Evolutionary conservation across 2,329 filamentous ascomycete species (phyloP), one percentile per base, ranked within the genome.

Genomic region (Cladobotryum mycophilum): DNA sequence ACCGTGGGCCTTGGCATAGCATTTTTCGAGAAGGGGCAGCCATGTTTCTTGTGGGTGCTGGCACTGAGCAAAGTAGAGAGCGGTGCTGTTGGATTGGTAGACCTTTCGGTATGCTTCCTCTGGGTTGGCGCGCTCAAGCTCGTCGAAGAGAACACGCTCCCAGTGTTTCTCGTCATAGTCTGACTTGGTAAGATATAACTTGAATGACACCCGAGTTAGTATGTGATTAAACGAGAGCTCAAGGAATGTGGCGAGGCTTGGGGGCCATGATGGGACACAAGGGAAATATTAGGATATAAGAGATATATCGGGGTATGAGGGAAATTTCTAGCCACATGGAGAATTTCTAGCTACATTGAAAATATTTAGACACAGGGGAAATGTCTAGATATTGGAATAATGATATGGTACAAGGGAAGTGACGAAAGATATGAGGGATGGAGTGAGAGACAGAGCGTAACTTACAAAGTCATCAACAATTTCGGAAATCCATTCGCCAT

Each of bases 1-100:
- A 4, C 86, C 87, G 55, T 91, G 87, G 0, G 86, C 85, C 63
- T 91, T 91, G 15, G 87, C 87, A 59, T 88, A 90, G 1, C 85
- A 86, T 65, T 91, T 91, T 60, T 91, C 87, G 1, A 91, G 76
- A 18, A 91, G 72, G 1, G 87, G 86, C 30, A 91, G 73, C 87
- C 87, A 91, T 0, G 86, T 91, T 65, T 91, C 86, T 59, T 89
- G 88, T 2, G 83, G 80, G 56, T 87, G 79, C 53, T 79, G 78
- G 65, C 86, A 89, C 62, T 88, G 84, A 0, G 85, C 85, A 67
- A 90, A 91, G 66, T 88, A 89, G 1, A 92, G 71, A 0, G 87
- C 83, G 52, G 84, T 76, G 17, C 85, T 88, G 38, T 88, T 88
- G 2, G 82, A 86, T 65, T 89, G 86, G 68, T 86, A 85, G 2